These are phyloP conservation scores for Salvia hispanica DNA, from an alignment of 257 asterid species.

Conservation along the genomic window DNA sequence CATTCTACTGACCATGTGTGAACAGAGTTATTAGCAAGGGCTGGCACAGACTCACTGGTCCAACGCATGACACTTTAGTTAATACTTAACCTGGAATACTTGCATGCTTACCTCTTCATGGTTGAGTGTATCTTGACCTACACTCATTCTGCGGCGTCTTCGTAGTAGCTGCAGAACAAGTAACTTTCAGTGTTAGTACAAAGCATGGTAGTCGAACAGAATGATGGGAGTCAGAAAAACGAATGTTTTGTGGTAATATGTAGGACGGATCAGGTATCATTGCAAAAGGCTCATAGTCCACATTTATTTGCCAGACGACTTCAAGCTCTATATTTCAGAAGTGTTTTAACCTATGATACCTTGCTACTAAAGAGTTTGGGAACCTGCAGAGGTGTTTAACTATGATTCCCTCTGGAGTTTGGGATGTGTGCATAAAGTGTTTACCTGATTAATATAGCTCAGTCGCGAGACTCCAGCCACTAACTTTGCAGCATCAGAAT, in stretches of 20 bases:
- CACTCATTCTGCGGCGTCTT: slow-evolving; percentile 85
- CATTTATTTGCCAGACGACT: slow-evolving; percentile 16
- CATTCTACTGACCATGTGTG: slow-evolving; percentile 21
- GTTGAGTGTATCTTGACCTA: slow-evolving; percentile 62
- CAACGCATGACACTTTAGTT: slow-evolving; percentile 22
- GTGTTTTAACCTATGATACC: slow-evolving; percentile 1
- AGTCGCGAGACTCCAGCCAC: slow-evolving; percentile 95
- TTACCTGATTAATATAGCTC: slow-evolving; percentile 93
- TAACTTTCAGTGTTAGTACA: slow-evolving; percentile 13
- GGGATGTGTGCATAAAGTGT: background rate
- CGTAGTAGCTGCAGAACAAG: slow-evolving; percentile 69
- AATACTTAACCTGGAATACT: slow-evolving; percentile 20
- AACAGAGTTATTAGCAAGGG: slow-evolving; percentile 19
- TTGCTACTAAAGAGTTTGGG: slow-evolving; percentile 7
- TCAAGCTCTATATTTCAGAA: slow-evolving; percentile 20
- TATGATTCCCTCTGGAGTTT: background rate
- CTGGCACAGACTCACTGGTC: slow-evolving; percentile 26
- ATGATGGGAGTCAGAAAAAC: slow-evolving; percentile 8
- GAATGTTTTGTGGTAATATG: background rate
- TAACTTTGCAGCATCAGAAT: slow-evolving; percentile 73
- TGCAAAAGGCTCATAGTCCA: background rate
- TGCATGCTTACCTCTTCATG: slow-evolving; percentile 69
- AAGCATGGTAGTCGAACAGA: background rate
- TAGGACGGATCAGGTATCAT: background rate
- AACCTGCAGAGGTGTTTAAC: no score